A percentile compares a stretch with the other conserved stretches of the same genome.
These are phyloP conservation scores for Phaseolus lunatus DNA, from an alignment of 306 rosid genomes.

Conservation along the genomic window DNA sequence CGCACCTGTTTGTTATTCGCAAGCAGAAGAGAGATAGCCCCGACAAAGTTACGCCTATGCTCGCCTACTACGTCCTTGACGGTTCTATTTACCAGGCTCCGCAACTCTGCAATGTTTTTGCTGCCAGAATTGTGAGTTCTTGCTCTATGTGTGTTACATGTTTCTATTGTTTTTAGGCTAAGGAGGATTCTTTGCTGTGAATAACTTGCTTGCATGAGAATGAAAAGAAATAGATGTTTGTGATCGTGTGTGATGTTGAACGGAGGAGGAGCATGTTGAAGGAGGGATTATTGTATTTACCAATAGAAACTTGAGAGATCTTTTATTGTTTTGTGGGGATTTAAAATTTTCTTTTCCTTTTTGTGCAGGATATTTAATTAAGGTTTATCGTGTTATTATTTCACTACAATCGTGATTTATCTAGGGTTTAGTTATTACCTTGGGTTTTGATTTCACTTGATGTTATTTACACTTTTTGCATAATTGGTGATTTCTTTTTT, in stretches of 20 bases:
- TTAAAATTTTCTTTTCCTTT: background rate
- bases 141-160: constrained; percentile 2
- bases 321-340: background rate
- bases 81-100: constrained; percentile 97
- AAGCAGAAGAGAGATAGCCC: constrained; percentile 94
- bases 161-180: background rate
- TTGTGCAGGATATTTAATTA: too few species aligned
- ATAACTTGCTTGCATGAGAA: background rate
- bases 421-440: too few species aligned
- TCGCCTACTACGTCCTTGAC: constrained; percentile 83
- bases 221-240: background rate
- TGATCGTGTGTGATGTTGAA: background rate
- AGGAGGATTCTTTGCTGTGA: background rate
- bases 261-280: background rate
- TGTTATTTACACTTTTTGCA: too few species aligned
- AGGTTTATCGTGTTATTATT: too few species aligned
- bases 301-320: too few species aligned
- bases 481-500: too few species aligned
- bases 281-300: too few species aligned
- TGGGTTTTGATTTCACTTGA: too few species aligned
- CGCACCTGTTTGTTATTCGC: constrained; percentile 78
- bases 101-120: constrained; percentile 87
- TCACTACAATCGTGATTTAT: too few species aligned
- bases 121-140: constrained; percentile 79
- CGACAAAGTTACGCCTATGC: constrained; percentile 86